Evolutionary conservation across 2,329 filamentous ascomycete genomes (phyloP).

Genomic region (Ophiostoma populinum): DNA sequence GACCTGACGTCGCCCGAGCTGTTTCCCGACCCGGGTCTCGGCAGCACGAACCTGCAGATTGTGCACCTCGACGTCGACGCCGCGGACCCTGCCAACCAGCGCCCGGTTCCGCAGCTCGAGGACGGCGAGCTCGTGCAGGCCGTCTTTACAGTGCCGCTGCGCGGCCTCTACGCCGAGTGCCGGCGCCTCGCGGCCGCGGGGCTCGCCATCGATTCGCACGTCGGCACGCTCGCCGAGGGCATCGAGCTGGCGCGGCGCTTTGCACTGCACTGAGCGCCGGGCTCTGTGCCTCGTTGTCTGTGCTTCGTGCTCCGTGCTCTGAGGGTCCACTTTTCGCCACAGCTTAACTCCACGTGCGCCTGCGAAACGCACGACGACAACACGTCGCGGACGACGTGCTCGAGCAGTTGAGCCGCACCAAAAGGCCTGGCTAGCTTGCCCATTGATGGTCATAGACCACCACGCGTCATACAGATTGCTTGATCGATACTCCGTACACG

Average conservation of each 20-base stretch:
- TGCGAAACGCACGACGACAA: too few relatives aligned
- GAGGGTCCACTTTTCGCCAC: too few relatives aligned
- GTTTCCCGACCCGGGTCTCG: slow-evolving; percentile 40
- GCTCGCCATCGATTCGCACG: slow-evolving; percentile 62
- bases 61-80: slow-evolving; percentile 61
- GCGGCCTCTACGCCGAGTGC: slow-evolving; percentile 46
- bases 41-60: slow-evolving; percentile 49
- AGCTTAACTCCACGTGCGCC: too few relatives aligned
- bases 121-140: slow-evolving; percentile 65
- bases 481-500: too few relatives aligned
- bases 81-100: slow-evolving; percentile 48
- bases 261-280: too few relatives aligned
- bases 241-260: slow-evolving; percentile 52
- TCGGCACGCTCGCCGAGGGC: slow-evolving; percentile 63
- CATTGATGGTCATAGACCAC: too few relatives aligned
- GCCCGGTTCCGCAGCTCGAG: slow-evolving; percentile 52
- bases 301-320: too few relatives aligned
- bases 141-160: slow-evolving; percentile 51
- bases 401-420: too few relatives aligned
- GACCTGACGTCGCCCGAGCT: neutral
- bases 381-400: too few relatives aligned
- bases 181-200: slow-evolving; percentile 50
- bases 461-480: too few relatives aligned
- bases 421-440: too few relatives aligned
- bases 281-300: too few relatives aligned